A percentile compares a stretch with the other conserved stretches of the same genome.
Conservation (phyloP, 352 stramenopile genomes). For the Phytophthora rubi region DNA sequence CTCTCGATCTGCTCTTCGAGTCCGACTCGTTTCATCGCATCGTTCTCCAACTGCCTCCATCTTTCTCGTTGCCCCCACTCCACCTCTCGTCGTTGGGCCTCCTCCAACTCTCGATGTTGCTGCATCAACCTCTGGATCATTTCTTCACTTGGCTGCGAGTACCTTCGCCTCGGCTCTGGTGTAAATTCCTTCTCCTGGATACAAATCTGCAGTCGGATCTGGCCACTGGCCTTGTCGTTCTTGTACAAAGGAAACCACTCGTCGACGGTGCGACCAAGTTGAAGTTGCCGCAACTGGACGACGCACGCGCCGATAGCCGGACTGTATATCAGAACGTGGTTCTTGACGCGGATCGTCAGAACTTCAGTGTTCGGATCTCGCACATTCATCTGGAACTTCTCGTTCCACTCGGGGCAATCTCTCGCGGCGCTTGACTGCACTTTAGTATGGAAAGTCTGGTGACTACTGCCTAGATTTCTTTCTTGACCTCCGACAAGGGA, state of each 20-base stretch:
- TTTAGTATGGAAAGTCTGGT: slow-evolving; percentile 70
- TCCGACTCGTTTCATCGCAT: slow-evolving; percentile 19
- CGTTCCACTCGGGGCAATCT: slow-evolving; percentile 68
- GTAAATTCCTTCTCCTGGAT: slow-evolving; percentile 31
- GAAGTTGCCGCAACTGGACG: slow-evolving; percentile 60
- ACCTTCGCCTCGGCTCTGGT: neutral
- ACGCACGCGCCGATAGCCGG: slow-evolving; percentile 64
- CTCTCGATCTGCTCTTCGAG: slow-evolving; percentile 16
- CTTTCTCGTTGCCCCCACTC: slow-evolving; percentile 28
- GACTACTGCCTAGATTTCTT: slow-evolving; percentile 21
- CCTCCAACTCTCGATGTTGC: slow-evolving; percentile 34
- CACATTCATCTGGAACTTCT: slow-evolving; percentile 75
- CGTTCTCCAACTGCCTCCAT: slow-evolving; percentile 26
- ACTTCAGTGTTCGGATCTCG: slow-evolving; percentile 54
- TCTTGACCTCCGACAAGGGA: slow-evolving; percentile 14
- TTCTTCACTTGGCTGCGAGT: slow-evolving; percentile 26
- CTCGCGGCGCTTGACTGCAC: slow-evolving; percentile 40
- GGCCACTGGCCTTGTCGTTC: slow-evolving; percentile 41
- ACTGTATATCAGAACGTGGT: slow-evolving; percentile 68
- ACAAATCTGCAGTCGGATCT: slow-evolving; percentile 67
- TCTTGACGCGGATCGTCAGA: slow-evolving; percentile 79
- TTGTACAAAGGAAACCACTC: slow-evolving; percentile 69
- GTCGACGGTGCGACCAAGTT: slow-evolving; percentile 50
- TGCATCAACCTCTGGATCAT: slow-evolving; percentile 32
- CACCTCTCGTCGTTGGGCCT: slow-evolving; percentile 17